These are phyloP conservation scores for Balakata baccata DNA, from an alignment of 345 rosid genomes.

Conservation along the genomic window DNA sequence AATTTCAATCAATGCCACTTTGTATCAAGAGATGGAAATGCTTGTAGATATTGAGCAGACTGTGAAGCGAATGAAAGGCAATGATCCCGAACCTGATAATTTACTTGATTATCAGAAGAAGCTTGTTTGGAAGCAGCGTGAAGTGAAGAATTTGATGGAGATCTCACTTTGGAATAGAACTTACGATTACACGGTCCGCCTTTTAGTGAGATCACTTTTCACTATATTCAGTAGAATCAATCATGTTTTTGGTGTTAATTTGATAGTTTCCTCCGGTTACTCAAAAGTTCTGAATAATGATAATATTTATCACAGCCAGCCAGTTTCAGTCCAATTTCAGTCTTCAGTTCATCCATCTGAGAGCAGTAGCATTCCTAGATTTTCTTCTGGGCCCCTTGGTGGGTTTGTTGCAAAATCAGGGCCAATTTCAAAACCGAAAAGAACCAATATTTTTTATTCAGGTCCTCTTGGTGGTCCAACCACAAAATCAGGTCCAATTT, in stretches of 20 bases:
- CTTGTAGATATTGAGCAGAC: constrained; percentile 76
- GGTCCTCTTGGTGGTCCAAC: constrained; percentile 66
- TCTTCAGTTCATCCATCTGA: constrained; percentile 54
- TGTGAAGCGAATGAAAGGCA: constrained; percentile 58
- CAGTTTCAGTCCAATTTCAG: constrained; percentile 60
- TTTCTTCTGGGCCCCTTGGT: constrained; percentile 79
- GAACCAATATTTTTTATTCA: constrained; percentile 58
- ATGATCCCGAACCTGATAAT: constrained; percentile 55
- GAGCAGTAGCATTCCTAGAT: constrained; percentile 47
- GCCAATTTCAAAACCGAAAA: constrained; percentile 40
- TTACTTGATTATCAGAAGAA: constrained; percentile 66
- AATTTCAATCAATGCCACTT: constrained; percentile 58
- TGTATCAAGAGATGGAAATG: constrained; percentile 92
- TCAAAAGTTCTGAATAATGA: constrained; percentile 46
- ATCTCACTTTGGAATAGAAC: constrained; percentile 84
- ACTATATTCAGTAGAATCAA: constrained; percentile 64
- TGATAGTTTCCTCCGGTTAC: constrained; percentile 38
- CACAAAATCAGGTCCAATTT: constrained; percentile 47
- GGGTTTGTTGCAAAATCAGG: constrained; percentile 46
- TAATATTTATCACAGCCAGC: constrained; percentile 55
- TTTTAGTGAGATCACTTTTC: constrained; percentile 76
- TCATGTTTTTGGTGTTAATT: constrained; percentile 61
- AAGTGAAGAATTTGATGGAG: constrained; percentile 68
- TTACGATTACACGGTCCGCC: constrained; percentile 64
- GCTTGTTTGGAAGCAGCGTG: constrained; percentile 77